Base-by-base conservation (phyloP, 2,329 filamentous ascomycete genomes). In the Myriosclerotinia curreyana region DNA sequence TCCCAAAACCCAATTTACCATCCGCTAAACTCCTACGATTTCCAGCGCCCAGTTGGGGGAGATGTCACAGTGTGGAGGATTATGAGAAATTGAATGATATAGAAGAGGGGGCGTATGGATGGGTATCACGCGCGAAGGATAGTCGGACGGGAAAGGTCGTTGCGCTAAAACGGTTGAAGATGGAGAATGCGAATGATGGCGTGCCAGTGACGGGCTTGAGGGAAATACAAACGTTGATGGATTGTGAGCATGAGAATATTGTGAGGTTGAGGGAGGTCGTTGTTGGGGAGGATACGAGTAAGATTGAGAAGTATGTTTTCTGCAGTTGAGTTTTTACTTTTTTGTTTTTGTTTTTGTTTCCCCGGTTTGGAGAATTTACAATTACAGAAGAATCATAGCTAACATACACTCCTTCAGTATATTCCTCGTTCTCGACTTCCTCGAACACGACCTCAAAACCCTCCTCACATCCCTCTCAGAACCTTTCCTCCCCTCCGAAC, bases 1-100 rank as follows among this genome's bases (percentile, higher is more conserved):
- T 71, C 65, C 69, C 71, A 62, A 74, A 71, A 53, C 73, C 71
- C 67, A 70, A 77, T 51, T 68, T 75, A 44, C 71, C 73, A 5
- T 78, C 80, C 44, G 76, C 83, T 1, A 85, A 82, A 68, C 80
- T 96, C 2, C 77, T 97, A 50, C 86, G 89, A 14, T 93, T 96
- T 73, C 83, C 89, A 12, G 80, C 81, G 17, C 83, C 84, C 12
- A 76, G 79, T 69, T 96, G 92, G 86, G 83, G 85, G 59, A 81
- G 79, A 64, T 90, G 89, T 73, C 83, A 90, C 66, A 90, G 90
- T 74, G 89, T 96, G 34, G 89, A 94, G 73, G 88, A 91, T 73
- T 99, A 93, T 78, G 91, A 97, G 72, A 90, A 91, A 70, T 81
- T 99, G 64, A 99, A 99, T 76, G 90, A 95, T 75, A 99, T 99